Percentiles rank a stretch among this genome's conserved stretches.
These are phyloP conservation scores for Phialophora macrospora DNA, from an alignment of 2,329 filamentous ascomycete genomes.

Conservation along the genomic window DNA sequence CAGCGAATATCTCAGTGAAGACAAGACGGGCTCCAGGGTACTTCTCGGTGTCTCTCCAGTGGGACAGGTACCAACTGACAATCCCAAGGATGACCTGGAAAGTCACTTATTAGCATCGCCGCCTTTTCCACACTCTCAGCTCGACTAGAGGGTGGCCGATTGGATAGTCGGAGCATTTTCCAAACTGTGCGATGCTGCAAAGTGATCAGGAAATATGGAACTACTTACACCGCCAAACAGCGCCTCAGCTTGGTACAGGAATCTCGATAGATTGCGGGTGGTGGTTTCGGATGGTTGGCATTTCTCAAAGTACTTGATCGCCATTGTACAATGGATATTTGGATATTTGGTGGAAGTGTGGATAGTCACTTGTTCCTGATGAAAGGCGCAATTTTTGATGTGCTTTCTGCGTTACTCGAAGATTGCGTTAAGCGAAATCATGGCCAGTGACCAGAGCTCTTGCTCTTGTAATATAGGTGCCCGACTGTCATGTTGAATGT, in stretches of 20 bases:
- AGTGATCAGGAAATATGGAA: too few species aligned
- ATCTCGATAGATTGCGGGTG: not conserved
- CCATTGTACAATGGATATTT: not conserved
- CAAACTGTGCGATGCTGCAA: too few species aligned
- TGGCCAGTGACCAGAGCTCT: too few species aligned
- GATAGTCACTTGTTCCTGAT: not conserved
- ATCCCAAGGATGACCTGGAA: not conserved
- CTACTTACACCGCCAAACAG: not conserved
- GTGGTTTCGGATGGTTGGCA: not conserved
- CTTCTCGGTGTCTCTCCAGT: conserved; percentile 20
- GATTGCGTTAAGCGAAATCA: not conserved
- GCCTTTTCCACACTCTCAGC: not conserved
- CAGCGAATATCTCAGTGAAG: conserved; percentile 25
- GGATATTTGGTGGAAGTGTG: not conserved
- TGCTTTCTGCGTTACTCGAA: not conserved
- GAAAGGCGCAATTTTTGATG: not conserved
- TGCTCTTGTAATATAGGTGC: not conserved
- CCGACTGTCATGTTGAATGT: not conserved
- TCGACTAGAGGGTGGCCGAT: too few species aligned
- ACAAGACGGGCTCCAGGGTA: conserved; percentile 26
- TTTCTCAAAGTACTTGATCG: not conserved
- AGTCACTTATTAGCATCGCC: not conserved
- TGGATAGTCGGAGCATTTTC: too few species aligned
- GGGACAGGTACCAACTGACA: conserved; percentile 20
- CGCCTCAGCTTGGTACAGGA: not conserved